These are phyloP conservation scores for Chionographis japonica DNA, from an alignment of 106 monocot species.

Conservation along the genomic window DNA sequence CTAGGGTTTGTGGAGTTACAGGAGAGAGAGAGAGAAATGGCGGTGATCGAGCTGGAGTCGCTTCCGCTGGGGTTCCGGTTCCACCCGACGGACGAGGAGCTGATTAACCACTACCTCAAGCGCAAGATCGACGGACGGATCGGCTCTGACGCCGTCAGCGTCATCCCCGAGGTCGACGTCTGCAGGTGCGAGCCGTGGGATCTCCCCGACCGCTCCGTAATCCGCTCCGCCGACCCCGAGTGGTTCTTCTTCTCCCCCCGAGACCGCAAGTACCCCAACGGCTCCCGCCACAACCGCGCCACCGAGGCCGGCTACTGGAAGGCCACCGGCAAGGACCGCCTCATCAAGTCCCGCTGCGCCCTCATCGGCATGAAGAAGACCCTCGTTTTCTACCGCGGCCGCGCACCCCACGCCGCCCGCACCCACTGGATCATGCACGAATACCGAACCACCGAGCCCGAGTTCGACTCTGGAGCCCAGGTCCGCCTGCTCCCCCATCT, in stretches of 20 bases:
- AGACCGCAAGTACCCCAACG: conserved; percentile 28
- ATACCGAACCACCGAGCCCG: conserved; percentile 13
- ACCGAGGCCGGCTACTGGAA: conserved; percentile 40
- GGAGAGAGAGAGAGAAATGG: too few species aligned
- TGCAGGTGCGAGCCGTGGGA: conserved; percentile 45
- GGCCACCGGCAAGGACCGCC: conserved; percentile 38
- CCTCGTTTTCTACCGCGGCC: conserved; percentile 31
- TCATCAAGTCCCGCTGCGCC: conserved; percentile 11
- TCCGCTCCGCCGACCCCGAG: conserved; percentile 20
- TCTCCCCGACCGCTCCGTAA: conserved; percentile 25
- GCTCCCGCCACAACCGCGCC: conserved; percentile 22
- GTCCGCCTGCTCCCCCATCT: too few species aligned
- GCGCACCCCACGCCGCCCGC: conserved; percentile 22
- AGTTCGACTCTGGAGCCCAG: not conserved
- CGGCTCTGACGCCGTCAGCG: not conserved
- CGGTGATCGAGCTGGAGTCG: not conserved
- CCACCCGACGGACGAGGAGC: conserved; percentile 37
- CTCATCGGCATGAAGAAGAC: conserved; percentile 35
- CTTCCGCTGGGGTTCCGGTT: conserved; percentile 38
- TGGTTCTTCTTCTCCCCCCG: conserved; percentile 40
- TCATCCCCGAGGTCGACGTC: conserved; percentile 33
- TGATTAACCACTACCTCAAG: conserved; percentile 31
- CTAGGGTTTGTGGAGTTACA: too few species aligned
- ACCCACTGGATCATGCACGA: conserved; percentile 38
- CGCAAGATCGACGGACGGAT: conserved; percentile 22